A percentile compares a stretch with the other conserved stretches of the same genome.
Conservation (phyloP, 331 rosid genomes). For the Cucumis variabilis region DNA sequence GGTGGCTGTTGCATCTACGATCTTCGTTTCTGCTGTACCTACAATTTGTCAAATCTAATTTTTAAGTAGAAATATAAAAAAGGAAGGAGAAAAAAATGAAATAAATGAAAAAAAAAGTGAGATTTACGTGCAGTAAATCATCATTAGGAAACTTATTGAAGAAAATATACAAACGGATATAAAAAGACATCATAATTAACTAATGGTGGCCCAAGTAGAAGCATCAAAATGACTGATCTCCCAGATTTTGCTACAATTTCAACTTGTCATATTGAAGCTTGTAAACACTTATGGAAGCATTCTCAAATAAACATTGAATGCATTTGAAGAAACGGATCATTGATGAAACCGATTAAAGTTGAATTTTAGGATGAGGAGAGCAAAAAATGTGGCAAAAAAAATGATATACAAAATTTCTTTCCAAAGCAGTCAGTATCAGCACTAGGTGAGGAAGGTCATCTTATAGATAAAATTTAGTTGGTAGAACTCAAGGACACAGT, state of each 20-base stretch:
- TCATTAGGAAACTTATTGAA: background rate
- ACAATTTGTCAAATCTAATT: background rate
- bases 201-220: background rate
- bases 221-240: slow-evolving; percentile 9
- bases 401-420: background rate
- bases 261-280: background rate
- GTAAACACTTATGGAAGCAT: background rate
- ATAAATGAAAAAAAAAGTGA: background rate
- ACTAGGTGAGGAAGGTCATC: background rate
- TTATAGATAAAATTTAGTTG: background rate
- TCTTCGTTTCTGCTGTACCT: no score
- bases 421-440: background rate
- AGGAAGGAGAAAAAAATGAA: background rate
- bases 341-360: background rate
- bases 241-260: background rate
- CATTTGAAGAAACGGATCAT: background rate
- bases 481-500: background rate
- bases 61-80: background rate
- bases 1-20: slow-evolving; percentile 88
- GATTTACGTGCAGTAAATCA: background rate
- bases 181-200: background rate
- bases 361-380: background rate
- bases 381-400: background rate
- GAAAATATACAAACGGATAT: background rate
- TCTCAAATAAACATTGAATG: background rate